Percentiles rank a stretch among this genome's conserved stretches.
phyloP scores from a whole-genome alignment of 1,139 yeast genomes.

The Zygoascus sp. region DNA sequence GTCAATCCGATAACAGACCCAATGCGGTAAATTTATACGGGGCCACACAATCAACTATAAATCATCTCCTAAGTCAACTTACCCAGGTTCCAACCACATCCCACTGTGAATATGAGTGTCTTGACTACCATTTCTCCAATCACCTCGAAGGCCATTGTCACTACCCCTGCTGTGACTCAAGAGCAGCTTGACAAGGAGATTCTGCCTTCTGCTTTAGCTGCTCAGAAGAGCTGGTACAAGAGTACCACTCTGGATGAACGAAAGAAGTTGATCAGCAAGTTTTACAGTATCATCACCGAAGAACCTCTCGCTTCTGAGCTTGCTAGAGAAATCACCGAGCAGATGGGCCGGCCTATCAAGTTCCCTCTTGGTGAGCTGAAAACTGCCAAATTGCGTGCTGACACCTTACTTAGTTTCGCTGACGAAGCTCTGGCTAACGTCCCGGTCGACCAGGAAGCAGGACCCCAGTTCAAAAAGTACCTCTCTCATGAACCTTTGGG shows the following conservation, averaged over 20 bases:
- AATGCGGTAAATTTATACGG: background rate
- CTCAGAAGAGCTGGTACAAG: slow-evolving; percentile 32
- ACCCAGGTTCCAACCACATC: background rate
- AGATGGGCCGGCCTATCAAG: slow-evolving; percentile 38
- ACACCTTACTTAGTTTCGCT: slow-evolving; percentile 31
- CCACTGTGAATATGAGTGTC: slow-evolving; percentile 16
- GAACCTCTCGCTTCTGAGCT: slow-evolving; percentile 28
- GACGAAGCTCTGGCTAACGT: slow-evolving; percentile 34
- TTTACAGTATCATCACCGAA: slow-evolving; percentile 29
- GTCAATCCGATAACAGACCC: background rate
- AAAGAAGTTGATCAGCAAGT: slow-evolving; percentile 30
- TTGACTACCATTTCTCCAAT: slow-evolving; percentile 35
- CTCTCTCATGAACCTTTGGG: slow-evolving; percentile 64
- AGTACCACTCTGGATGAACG: slow-evolving; percentile 28
- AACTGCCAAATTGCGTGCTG: slow-evolving; percentile 35
- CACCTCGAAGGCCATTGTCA: slow-evolving; percentile 29
- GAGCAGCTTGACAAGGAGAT: slow-evolving; percentile 26
- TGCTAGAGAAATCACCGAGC: slow-evolving; percentile 33
- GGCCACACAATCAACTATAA: too few species aligned
- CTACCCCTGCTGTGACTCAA: slow-evolving; percentile 28
- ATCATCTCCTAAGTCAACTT: too few species aligned
- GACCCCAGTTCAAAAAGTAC: slow-evolving; percentile 39
- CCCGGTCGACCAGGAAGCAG: slow-evolving; percentile 30
- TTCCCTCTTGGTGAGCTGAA: slow-evolving; percentile 35
- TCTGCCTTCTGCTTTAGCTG: slow-evolving; percentile 28